Evolutionary conservation across 176 grass and related monocot species (phyloP).

Genomic region (Stipa capillata): DNA sequence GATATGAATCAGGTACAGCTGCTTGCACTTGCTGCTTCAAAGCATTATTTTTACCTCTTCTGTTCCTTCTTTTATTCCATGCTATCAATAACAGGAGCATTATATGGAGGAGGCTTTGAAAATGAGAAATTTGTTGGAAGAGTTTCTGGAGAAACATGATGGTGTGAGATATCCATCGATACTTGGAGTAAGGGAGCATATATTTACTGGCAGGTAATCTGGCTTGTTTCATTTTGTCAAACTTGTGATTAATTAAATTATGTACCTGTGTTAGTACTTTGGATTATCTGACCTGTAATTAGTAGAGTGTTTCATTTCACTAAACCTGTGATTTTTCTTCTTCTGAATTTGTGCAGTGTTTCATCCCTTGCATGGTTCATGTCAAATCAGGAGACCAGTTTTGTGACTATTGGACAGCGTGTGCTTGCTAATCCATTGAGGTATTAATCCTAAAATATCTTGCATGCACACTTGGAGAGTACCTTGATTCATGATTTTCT

Average conservation of each 20-base stretch:
- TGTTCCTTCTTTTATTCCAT: conserved; percentile 4
- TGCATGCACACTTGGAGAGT: background rate
- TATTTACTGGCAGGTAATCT: conserved; percentile 95
- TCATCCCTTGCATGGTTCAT: conserved; percentile 99
- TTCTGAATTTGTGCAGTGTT: conserved; percentile 62
- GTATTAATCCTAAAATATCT: conserved; percentile 24
- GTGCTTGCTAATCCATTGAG: conserved; percentile 97
- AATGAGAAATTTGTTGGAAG: conserved; percentile 97
- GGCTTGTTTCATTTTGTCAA: background rate
- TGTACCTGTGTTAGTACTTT: background rate
- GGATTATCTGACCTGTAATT: background rate
- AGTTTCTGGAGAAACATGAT: conserved; percentile 85
- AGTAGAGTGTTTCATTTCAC: background rate
- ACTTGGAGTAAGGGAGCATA: conserved; percentile 99
- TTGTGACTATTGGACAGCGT: conserved; percentile 97
- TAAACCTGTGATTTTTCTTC: background rate
- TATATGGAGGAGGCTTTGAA: conserved; percentile 99
- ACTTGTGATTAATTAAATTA: background rate
- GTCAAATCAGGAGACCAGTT: conserved; percentile 99
- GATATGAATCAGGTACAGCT: conserved; percentile 98
- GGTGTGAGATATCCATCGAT: conserved; percentile 94
- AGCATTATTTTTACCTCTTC: background rate
- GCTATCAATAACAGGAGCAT: conserved; percentile 60
- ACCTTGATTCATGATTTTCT: background rate
- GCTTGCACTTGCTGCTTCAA: background rate